Conservation (phyloP, 495 filamentous ascomycete species). For the Clavariopsis aquatica region DNA sequence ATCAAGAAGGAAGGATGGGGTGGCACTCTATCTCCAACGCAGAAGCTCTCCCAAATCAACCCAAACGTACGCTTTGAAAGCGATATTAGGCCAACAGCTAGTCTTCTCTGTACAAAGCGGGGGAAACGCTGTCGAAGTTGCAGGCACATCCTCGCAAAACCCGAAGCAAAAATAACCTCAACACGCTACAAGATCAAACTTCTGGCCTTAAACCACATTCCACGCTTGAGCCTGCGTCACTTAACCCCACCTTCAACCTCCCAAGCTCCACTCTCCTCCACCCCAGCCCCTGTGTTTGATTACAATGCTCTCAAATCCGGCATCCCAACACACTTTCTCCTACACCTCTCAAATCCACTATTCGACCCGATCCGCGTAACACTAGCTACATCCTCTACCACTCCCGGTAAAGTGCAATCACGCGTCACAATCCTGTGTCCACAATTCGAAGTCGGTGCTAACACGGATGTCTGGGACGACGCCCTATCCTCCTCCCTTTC, state of each 20-base stretch:
- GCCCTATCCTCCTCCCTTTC: conserved; percentile 59
- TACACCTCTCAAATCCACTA: conserved; percentile 89
- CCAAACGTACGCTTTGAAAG: conserved; percentile 57
- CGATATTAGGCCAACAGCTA: conserved; percentile 75
- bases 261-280: background rate
- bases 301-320: conserved; percentile 61
- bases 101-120: conserved; percentile 83
- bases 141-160: conserved; percentile 92
- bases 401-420: conserved; percentile 72
- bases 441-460: conserved; percentile 91
- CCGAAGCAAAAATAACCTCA: conserved; percentile 82
- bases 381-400: conserved; percentile 78
- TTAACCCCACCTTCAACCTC: conserved; percentile 18
- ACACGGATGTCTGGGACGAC: conserved; percentile 95
- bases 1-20: conserved; percentile 58
- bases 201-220: conserved; percentile 86
- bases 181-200: conserved; percentile 88
- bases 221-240: conserved; percentile 59
- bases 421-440: conserved; percentile 92
- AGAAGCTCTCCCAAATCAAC: conserved; percentile 53
- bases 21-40: conserved; percentile 53
- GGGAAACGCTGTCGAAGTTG: conserved; percentile 90
- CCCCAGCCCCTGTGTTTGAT: conserved; percentile 39
- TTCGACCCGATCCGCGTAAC: conserved; percentile 87
- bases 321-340: conserved; percentile 74